phyloP scores from a whole-genome alignment of 805 yeast species.

The Cyberlindnera saturnus region DNA sequence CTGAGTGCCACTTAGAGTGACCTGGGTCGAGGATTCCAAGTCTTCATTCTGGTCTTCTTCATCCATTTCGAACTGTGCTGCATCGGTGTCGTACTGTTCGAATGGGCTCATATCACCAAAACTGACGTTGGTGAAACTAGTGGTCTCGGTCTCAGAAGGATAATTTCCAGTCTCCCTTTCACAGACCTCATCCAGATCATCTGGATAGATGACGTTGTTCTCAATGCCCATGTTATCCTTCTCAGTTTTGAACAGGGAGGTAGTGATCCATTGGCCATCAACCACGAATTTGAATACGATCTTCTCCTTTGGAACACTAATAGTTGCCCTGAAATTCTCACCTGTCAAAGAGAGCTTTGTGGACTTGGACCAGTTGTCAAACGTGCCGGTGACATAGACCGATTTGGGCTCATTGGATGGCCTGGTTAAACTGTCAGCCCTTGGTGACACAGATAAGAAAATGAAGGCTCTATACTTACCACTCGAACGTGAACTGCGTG shows the following conservation, averaged over 20 bases:
- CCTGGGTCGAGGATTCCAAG: constrained; percentile 16
- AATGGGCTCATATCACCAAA: constrained; percentile 18
- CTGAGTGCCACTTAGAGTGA: constrained; percentile 12
- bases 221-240: constrained; percentile 40
- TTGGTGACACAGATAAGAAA: background rate
- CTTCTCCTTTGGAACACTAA: constrained; percentile 34
- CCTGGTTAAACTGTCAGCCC: background rate
- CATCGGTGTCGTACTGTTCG: constrained; percentile 4
- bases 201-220: constrained; percentile 41
- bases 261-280: constrained; percentile 49
- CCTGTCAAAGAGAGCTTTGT: constrained; percentile 34
- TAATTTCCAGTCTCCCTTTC: background rate
- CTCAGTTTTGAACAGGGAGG: constrained; percentile 32
- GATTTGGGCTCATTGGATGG: constrained; percentile 10
- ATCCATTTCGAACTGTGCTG: constrained; percentile 3
- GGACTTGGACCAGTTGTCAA: constrained; percentile 50
- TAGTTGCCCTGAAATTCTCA: constrained; percentile 37
- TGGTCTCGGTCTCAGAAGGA: constrained; percentile 17
- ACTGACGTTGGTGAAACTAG: constrained; percentile 20
- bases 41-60: constrained; percentile 14
- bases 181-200: background rate
- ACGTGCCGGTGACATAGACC: constrained; percentile 58
- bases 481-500: background rate
- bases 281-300: constrained; percentile 50
- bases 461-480: background rate